Base-by-base conservation (phyloP, 176 grass and related monocot species). In the Juncus effusus region DNA sequence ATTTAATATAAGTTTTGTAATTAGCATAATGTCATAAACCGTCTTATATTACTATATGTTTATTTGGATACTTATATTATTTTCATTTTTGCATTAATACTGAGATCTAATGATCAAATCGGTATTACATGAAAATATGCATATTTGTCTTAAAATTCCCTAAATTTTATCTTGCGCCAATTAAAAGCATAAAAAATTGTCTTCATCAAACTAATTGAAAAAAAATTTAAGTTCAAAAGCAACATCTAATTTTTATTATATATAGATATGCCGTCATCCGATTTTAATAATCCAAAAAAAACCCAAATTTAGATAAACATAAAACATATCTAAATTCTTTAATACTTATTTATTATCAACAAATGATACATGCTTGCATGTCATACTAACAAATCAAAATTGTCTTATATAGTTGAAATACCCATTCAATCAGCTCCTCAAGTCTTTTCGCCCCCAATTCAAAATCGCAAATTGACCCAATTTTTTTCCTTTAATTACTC, bases 291-390 rank as follows among this genome's bases (percentile, higher is more conserved):
- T 56, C 38, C 55, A 38, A 51, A 54, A 69, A 58, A 58, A 1
- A 52, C 15, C 51, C 51, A 58, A 59, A 36, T 71, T 71, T 71
- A 8, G 55, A 56, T 71, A 12, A 13, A 13, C 14, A 45, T 41
- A 38, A 56, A 10, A 14, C 41, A 10, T 56, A 41, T 42, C 40
- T 58, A 59, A 56, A 42, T 42, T 70, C 40, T 52, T 69, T 36
- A 52, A 53, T 69, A 37, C 52, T 1, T 47, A 47, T 69, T 69
- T 38, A 54, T 56, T 56, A 55, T 13, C 10, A 10, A 58, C 16
- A 56, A 71, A 58, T 51, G 9, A 44, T 71, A 71, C 67, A 71
- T 71, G 67, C 67, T 59, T 71, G 38, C 67, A 71, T 71, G 67
- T 71, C 52, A 35, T 69, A 56, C 9, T 47, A 47, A 47, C 44